phyloP scores from a whole-genome alignment of 306 rosid genomes.

The Medicago truncatula region MtrunA17r5.0-ANR NC_053048.1:28995501-28996000 shows the following conservation, averaged over 20 bases:
- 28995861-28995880: no score
- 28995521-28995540: not conserved
- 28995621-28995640: not conserved
- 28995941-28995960: no score
- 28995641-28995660: not conserved
- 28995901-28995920: not conserved
- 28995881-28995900: no score
- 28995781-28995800: no score
- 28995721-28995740: no score
- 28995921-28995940: no score
- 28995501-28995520: not conserved
- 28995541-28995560: not conserved
- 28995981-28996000: not conserved
- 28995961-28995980: no score
- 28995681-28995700: not conserved
- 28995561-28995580: not conserved
- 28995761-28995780: no score
- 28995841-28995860: not conserved
- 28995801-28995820: not conserved
- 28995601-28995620: not conserved
- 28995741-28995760: no score
- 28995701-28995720: fast-evolving
- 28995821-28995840: not conserved
- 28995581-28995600: not conserved
- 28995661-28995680: not conserved